phyloP scores from a whole-genome alignment of 2,329 filamentous ascomycete genomes.

The Drechslerella coelobrocha region DNA sequence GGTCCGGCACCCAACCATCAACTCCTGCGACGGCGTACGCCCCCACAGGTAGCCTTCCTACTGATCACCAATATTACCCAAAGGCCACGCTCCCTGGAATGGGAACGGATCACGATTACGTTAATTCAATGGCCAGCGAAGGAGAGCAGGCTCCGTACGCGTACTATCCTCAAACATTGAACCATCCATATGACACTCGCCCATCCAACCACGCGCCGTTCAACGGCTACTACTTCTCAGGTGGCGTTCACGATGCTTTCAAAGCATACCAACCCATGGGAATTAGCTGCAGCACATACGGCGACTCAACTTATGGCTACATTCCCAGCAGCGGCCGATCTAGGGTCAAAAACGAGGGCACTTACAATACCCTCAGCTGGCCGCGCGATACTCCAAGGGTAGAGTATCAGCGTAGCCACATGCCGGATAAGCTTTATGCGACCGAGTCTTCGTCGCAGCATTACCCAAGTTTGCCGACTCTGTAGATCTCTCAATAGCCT shows the following conservation, averaged over 20 bases:
- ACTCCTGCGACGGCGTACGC: constrained; percentile 56
- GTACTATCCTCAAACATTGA: constrained; percentile 44
- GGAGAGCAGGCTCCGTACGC: constrained; percentile 40
- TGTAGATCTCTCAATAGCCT: constrained; percentile 22
- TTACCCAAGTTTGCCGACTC: constrained; percentile 41
- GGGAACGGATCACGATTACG: constrained; percentile 55
- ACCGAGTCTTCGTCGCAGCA: constrained; percentile 43
- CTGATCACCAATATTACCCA: constrained; percentile 50
- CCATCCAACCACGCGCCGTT: constrained; percentile 41
- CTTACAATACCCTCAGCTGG: constrained; percentile 40
- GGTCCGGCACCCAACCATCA: constrained; percentile 58
- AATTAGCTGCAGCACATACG: constrained; percentile 43
- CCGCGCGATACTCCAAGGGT: constrained; percentile 40
- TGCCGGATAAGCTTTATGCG: constrained; percentile 40
- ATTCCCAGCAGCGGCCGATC: constrained; percentile 39
- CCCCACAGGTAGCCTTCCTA: constrained; percentile 53
- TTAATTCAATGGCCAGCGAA: constrained; percentile 59
- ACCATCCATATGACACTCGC: constrained; percentile 38
- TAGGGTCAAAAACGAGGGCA: constrained; percentile 36
- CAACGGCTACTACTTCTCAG: constrained; percentile 42
- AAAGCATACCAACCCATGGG: constrained; percentile 45
- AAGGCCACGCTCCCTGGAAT: constrained; percentile 36
- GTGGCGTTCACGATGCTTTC: constrained; percentile 44
- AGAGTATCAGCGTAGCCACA: constrained; percentile 41
- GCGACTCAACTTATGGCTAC: constrained; percentile 44